A percentile compares a stretch with the other conserved stretches of the same genome.
Conservation (phyloP, 805 yeast genomes). For the Lipomyces sp. region DNA sequence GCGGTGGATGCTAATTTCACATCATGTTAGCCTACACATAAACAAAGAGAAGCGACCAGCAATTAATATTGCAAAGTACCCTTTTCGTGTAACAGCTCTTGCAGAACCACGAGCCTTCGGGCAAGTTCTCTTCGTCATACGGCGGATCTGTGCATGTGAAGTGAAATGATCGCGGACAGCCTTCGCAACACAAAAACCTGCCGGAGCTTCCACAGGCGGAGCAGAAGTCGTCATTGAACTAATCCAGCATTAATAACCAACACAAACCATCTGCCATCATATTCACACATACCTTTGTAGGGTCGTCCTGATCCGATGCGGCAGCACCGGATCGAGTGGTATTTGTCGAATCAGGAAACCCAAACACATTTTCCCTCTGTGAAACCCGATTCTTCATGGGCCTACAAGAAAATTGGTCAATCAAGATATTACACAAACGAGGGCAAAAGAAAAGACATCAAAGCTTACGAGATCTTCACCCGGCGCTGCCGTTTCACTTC, state of each 20-base stretch:
- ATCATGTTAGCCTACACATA: neutral
- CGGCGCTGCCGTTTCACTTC: slow-evolving; percentile 22
- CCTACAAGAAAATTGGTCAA: slow-evolving; percentile 3
- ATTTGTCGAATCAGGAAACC: slow-evolving; percentile 32
- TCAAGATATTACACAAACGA: no score
- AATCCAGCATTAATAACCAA: slow-evolving; percentile 7
- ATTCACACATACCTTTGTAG: slow-evolving; percentile 35
- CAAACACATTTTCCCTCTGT: slow-evolving; percentile 45
- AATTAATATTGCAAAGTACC: slow-evolving; percentile 1
- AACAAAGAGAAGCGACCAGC: slow-evolving; percentile 3
- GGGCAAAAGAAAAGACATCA: neutral
- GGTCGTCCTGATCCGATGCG: slow-evolving; percentile 34
- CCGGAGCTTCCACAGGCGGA: slow-evolving; percentile 89
- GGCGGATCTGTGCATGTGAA: slow-evolving; percentile 92
- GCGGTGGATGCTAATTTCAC: slow-evolving; percentile 38
- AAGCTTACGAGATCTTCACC: slow-evolving; percentile 19
- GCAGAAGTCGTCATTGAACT: slow-evolving; percentile 80
- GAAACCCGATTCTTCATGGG: slow-evolving; percentile 28
- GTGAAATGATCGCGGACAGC: slow-evolving; percentile 89
- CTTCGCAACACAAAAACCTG: slow-evolving; percentile 85
- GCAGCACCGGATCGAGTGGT: slow-evolving; percentile 30
- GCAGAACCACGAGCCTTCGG: slow-evolving; percentile 91
- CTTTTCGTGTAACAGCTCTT: slow-evolving; percentile 59
- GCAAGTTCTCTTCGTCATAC: slow-evolving; percentile 63
- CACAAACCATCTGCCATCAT: neutral